Base-by-base conservation (phyloP, 768 basidiomycete genomes). In the Tricholoma flavovirens region DNA sequence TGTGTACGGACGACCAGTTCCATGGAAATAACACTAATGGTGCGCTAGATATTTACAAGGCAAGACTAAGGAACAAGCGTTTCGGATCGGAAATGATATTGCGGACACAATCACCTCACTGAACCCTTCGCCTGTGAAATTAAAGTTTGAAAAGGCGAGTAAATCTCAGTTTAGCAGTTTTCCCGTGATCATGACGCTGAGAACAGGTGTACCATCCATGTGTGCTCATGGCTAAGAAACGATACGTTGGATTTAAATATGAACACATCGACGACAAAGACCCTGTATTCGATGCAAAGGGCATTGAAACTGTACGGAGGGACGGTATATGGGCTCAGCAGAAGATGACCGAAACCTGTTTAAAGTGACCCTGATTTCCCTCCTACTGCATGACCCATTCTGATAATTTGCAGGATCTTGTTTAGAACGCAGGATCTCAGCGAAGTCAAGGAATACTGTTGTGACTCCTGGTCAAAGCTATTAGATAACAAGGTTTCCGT, bases 241-340 rank as follows among this genome's bases (percentile, higher is more conserved):
- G 96, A 62, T 99, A 99, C 62, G 96, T 98, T 19, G 97, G 97
- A 1, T 97, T 91, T 76, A 96, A 94, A 67, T 98, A 88, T 60
- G 97, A 99, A 70, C 79, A 73, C 53, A 80, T 87, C 0, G 89
- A 93, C 60, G 91, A 97, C 11, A 68, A 56, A 0, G 84, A 87
- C 46, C 91, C 94, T 1, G 75, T 71, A 0, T 97, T 98, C 62
- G 96, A 99, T 62, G 97, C 94, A 5, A 98, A 99, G 67, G 97
- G 97, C 0, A 98, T 99, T 53, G 97, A 99, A 71, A 98, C 94
- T 1, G 90, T 98, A 29, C 81, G 97, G 5, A 77, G 97, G 56
- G 97, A 99, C 64, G 93, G 93, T 9, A 84, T 97, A 29, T 81
- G 83, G 4, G 97, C 94, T 0, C 91, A 93, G 66, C 82, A 84